phyloP scores from a whole-genome alignment of 306 rosid species.

The Boehmeria nivea region DNA sequence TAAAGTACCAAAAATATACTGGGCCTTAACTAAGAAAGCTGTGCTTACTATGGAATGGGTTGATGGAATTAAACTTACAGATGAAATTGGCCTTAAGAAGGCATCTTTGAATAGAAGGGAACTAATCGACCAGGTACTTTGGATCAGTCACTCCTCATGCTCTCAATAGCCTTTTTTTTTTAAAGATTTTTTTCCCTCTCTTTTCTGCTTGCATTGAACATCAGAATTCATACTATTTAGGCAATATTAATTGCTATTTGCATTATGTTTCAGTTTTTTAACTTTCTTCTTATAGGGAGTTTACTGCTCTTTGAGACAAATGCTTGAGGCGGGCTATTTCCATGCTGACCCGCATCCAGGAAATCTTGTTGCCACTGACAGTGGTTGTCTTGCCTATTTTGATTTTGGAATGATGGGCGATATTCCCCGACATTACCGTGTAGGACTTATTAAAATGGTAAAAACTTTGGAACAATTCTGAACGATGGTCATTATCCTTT shows the following conservation, averaged over 20 bases:
- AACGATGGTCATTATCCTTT: background rate
- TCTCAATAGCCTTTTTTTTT: no score
- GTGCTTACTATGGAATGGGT: constrained; percentile 98
- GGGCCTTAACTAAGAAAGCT: constrained; percentile 65
- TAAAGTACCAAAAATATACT: constrained; percentile 92
- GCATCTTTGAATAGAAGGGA: constrained; percentile 74
- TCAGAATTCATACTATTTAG: background rate
- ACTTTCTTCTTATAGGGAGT: constrained; percentile 59
- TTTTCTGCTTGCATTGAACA: background rate
- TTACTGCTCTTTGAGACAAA: constrained; percentile 85
- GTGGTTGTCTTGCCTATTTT: constrained; percentile 84
- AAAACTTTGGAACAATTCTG: constrained; percentile 22
- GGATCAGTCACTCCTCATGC: constrained; percentile 15
- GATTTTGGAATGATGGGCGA: constrained; percentile 99
- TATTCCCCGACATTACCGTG: constrained; percentile 88
- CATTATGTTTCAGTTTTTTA: constrained; percentile 1
- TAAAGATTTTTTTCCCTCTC: background rate
- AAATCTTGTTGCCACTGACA: constrained; percentile 74
- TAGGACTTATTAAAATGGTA: constrained; percentile 88
- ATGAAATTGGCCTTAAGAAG: constrained; percentile 49
- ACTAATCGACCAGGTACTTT: constrained; percentile 79
- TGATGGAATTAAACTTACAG: constrained; percentile 94
- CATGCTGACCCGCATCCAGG: constrained; percentile 99
- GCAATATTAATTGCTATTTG: background rate
- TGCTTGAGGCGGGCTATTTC: constrained; percentile 89